phyloP scores from a whole-genome alignment of 768 basidiomycete genomes.

The Rhodotorula toruloides region DNA sequence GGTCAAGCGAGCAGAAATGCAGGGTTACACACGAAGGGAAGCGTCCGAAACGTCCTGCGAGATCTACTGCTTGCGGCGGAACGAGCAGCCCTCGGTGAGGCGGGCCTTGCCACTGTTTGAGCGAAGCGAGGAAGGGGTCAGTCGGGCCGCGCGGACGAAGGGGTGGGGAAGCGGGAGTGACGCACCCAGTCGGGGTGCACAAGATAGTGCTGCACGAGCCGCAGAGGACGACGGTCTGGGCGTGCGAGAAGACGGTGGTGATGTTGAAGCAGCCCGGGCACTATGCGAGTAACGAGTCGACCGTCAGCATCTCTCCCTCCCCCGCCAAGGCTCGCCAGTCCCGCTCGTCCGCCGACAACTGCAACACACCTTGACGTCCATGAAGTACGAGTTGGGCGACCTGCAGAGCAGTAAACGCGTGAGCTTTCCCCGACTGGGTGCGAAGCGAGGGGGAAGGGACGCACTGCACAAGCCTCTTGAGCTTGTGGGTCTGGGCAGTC shows the following conservation, averaged over 20 bases:
- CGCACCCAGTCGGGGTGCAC: slow-evolving; percentile 74
- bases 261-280: slow-evolving; percentile 81
- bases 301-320: not conserved
- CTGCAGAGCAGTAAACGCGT: not conserved
- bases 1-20: no score
- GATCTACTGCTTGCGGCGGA: slow-evolving; percentile 79
- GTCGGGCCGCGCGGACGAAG: not conserved
- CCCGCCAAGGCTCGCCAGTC: not conserved
- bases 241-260: slow-evolving; percentile 98
- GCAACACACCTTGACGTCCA: slow-evolving; percentile 91
- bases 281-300: not conserved
- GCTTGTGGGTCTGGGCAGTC: slow-evolving; percentile 85
- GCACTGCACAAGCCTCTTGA: slow-evolving; percentile 94
- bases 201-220: slow-evolving; percentile 85
- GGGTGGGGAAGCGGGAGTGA: not conserved
- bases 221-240: slow-evolving; percentile 94
- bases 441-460: not conserved
- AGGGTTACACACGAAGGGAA: no score
- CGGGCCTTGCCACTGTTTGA: slow-evolving; percentile 83
- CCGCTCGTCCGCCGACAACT: not conserved
- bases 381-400: slow-evolving; percentile 94
- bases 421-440: no score
- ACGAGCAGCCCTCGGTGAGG: slow-evolving; percentile 96
- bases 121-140: no score
- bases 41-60: no score